phyloP scores from a whole-genome alignment of 129 eudicot species.

The Solidago caesia region DNA sequence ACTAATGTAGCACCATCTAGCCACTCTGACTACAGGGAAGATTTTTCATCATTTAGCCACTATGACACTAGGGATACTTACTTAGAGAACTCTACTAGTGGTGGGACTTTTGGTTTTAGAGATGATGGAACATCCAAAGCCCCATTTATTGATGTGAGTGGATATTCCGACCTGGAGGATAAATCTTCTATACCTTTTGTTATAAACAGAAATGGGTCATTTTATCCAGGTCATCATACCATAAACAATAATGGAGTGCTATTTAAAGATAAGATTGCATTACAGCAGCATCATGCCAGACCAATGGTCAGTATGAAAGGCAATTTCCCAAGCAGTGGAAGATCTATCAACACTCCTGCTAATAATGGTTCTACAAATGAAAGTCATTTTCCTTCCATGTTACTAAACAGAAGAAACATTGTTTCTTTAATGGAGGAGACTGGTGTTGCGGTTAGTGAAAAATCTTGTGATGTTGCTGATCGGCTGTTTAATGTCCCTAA shows the following conservation, averaged over 20 bases:
- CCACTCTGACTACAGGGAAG: slow-evolving; percentile 32
- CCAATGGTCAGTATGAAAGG: slow-evolving; percentile 14
- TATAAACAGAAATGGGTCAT: slow-evolving; percentile 22
- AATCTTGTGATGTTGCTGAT: slow-evolving; percentile 28
- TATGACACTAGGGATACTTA: slow-evolving; percentile 25
- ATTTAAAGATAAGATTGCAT: slow-evolving; percentile 29
- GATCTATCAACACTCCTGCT: slow-evolving; percentile 27
- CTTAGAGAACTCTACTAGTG: slow-evolving; percentile 19
- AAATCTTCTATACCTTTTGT: slow-evolving; percentile 21
- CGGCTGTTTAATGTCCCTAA: slow-evolving; percentile 19
- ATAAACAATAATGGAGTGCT: slow-evolving; percentile 26
- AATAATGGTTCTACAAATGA: slow-evolving; percentile 15
- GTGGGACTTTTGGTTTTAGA: slow-evolving; percentile 25
- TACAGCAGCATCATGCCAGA: slow-evolving; percentile 24
- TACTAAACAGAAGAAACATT: slow-evolving; percentile 26
- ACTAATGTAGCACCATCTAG: slow-evolving; percentile 20
- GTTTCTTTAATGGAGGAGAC: slow-evolving; percentile 28
- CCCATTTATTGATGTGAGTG: slow-evolving; percentile 25
- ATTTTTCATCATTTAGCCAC: slow-evolving; percentile 33
- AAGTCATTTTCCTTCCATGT: slow-evolving; percentile 17
- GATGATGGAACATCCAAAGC: slow-evolving; percentile 23
- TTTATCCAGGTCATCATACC: slow-evolving; percentile 23
- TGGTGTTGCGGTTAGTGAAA: slow-evolving; percentile 26
- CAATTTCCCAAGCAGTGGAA: slow-evolving; percentile 19
- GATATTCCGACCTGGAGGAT: slow-evolving; percentile 24